These are phyloP conservation scores for Rubia balearica DNA, from an alignment of 305 asterid genomes.

Conservation along the genomic window DNA sequence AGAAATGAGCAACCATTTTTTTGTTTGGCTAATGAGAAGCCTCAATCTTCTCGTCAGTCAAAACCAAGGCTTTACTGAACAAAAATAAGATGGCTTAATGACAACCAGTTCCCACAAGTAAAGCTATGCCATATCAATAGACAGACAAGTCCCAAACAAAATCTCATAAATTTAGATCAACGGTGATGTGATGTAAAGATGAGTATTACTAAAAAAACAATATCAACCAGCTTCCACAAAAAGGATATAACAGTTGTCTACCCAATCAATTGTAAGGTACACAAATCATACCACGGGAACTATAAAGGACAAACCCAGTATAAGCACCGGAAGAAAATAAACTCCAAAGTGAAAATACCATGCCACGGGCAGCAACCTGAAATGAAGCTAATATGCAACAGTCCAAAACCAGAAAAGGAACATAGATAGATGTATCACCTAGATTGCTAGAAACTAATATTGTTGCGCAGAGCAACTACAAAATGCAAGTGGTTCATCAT, in stretches of 20 bases:
- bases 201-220: neutral
- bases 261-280: neutral
- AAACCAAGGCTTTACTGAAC: neutral
- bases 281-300: conserved; percentile 8
- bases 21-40: neutral
- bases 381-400: conserved; percentile 33
- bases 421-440: conserved; percentile 33
- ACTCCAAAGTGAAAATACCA: conserved; percentile 23
- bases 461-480: conserved; percentile 29
- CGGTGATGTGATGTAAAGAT: neutral
- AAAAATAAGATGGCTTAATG: neutral
- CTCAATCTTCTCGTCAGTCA: neutral
- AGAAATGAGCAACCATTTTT: conserved; percentile 3
- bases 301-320: conserved; percentile 29
- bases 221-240: neutral
- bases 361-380: conserved; percentile 54
- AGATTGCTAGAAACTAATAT: conserved; percentile 28
- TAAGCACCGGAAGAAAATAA: conserved; percentile 44
- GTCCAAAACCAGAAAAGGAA: conserved; percentile 24
- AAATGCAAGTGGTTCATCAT: conserved; percentile 11
- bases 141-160: conserved; percentile 3
- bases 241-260: neutral
- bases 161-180: neutral
- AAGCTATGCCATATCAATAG: neutral
- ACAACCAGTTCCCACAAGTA: neutral